A percentile compares a stretch with the other conserved stretches of the same genome.
Evolutionary conservation across 768 basidiomycete genomes (phyloP).

Genomic region (Rhodosporidiobolus odoratus): DNA sequence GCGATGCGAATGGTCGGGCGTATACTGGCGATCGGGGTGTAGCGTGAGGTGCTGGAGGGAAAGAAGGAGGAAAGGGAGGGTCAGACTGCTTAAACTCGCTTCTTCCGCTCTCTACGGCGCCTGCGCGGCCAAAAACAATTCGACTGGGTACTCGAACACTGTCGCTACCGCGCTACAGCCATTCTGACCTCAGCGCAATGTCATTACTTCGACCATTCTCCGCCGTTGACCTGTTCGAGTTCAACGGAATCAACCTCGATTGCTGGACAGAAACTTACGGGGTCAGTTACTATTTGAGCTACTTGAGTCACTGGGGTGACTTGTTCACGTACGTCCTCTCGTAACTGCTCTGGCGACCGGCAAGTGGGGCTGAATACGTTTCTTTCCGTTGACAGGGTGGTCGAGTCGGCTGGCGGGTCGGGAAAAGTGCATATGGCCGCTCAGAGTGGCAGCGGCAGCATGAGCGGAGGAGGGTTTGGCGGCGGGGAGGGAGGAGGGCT

Average conservation of each 20-base stretch:
- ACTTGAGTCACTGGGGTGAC: slow-evolving; percentile 87
- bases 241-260: slow-evolving; percentile 63
- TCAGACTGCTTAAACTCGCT: no score
- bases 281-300: slow-evolving; percentile 79
- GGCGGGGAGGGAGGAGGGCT: slow-evolving; percentile 50
- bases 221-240: slow-evolving; percentile 40
- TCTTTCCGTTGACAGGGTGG: slow-evolving; percentile 14
- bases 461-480: neutral
- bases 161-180: no score
- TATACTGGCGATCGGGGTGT: no score
- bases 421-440: neutral
- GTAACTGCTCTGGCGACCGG: neutral
- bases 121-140: no score
- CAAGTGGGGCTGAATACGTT: neutral
- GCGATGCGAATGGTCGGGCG: no score
- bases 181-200: no score
- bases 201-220: slow-evolving; percentile 40
- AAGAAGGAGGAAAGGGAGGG: no score
- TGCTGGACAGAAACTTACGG: slow-evolving; percentile 98
- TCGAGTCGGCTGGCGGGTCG: slow-evolving; percentile 29
- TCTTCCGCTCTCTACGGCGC: no score
- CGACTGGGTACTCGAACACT: no score
- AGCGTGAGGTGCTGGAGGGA: no score
- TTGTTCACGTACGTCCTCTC: slow-evolving; percentile 55
- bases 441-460: neutral